Evolutionary conservation across 2,329 filamentous ascomycete species (phyloP), one percentile per base, ranked within the genome.

Genomic region (Emmonsia crescens): DNA sequence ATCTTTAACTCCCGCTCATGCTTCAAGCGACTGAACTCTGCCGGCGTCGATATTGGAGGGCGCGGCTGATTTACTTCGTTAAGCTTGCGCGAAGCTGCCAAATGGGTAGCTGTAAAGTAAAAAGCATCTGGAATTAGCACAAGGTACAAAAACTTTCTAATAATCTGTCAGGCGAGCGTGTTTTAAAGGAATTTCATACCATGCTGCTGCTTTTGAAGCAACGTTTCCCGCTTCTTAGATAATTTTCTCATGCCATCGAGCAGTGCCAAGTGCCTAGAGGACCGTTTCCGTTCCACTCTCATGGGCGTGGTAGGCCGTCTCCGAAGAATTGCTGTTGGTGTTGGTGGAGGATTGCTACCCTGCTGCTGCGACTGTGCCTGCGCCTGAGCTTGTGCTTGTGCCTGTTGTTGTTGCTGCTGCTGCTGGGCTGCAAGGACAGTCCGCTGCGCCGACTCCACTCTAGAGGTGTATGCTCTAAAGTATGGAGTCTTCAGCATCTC

Each of bases 401-500:
- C 74, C 66, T 81, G 75, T 70, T 77, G 74, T 57, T 83, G 79
- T 55, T 77, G 74, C 60, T 76, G 69, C 63, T 76, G 76, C 69
- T 85, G 82, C 61, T 83, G 82, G 61, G 84, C 80, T 16, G 82
- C 80, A 63, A 82, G 75, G 4, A 85, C 79, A 52, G 80, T 82
- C 65, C 83, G 79, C 61, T 85, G 82, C 31, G 85, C 85, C 60
- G 83, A 80, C 68, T 88, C 85, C 51, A 88, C 77, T 46, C 85
- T 77, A 61, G 82, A 78, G 64, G 84, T 84, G 68, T 87, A 88
- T 12, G 84, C 84, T 70, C 91, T 90, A 80, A 97, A 99, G 73
- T 97, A 99, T 52, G 92, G 88, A 0, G 91, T 96, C 77, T 96
- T 96, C 21, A 89, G 87, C 88, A 97, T 95, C 66, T 99, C 94